A percentile compares a stretch with the other conserved stretches of the same genome.
phyloP scores from a whole-genome alignment of 345 rosid species.

The Brassica cretica region DNA sequence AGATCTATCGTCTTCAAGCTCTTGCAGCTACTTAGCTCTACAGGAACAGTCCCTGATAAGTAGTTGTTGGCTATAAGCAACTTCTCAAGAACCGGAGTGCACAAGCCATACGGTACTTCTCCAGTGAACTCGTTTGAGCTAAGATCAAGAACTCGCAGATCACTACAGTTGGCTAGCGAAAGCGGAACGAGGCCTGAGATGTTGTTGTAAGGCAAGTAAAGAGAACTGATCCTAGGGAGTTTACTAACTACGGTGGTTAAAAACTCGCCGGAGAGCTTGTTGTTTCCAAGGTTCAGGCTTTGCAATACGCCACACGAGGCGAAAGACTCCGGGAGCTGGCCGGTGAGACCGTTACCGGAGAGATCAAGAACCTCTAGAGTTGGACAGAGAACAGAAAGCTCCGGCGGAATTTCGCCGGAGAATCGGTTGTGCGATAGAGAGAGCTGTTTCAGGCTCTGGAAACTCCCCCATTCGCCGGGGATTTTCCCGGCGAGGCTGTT shows the following conservation, averaged over 20 bases:
- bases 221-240: slow-evolving; percentile 51
- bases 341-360: slow-evolving; percentile 63
- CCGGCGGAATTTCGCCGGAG: slow-evolving; percentile 61
- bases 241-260: slow-evolving; percentile 60
- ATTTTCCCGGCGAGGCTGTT: slow-evolving; percentile 54
- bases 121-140: slow-evolving; percentile 73
- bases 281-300: slow-evolving; percentile 69
- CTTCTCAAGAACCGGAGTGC: slow-evolving; percentile 64
- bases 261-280: slow-evolving; percentile 74
- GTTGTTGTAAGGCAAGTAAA: slow-evolving; percentile 72
- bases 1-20: slow-evolving; percentile 72
- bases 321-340: slow-evolving; percentile 61
- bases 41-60: slow-evolving; percentile 68
- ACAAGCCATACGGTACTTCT: slow-evolving; percentile 59
- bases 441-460: slow-evolving; percentile 55
- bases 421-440: slow-evolving; percentile 60
- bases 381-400: slow-evolving; percentile 57
- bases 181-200: slow-evolving; percentile 66
- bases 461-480: slow-evolving; percentile 60
- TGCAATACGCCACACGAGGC: slow-evolving; percentile 53
- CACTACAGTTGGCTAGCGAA: slow-evolving; percentile 55
- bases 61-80: slow-evolving; percentile 73
- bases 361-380: slow-evolving; percentile 68
- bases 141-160: slow-evolving; percentile 76
- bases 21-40: slow-evolving; percentile 70